phyloP scores from a whole-genome alignment of 441 rosid genomes.

The Erodium trifolium region DNA sequence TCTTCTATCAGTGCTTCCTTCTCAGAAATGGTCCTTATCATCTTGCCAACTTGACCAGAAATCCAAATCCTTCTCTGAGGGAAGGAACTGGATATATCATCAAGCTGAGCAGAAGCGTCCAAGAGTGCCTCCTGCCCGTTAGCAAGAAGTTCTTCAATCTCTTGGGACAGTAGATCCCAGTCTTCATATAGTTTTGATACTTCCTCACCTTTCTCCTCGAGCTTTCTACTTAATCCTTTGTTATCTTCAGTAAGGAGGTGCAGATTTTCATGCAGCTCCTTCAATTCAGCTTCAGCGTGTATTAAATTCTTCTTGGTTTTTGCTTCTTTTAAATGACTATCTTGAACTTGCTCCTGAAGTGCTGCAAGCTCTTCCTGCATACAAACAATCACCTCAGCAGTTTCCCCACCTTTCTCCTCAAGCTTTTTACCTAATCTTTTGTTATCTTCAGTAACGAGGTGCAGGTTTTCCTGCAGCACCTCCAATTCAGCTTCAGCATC shows the following conservation, averaged over 20 bases:
- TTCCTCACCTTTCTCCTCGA: slow-evolving; percentile 28
- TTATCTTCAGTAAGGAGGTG: slow-evolving; percentile 48
- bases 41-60: slow-evolving; percentile 71
- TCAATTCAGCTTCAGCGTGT: slow-evolving; percentile 46
- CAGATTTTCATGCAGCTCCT: slow-evolving; percentile 49
- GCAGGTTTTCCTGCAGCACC: slow-evolving; percentile 47
- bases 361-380: slow-evolving; percentile 85
- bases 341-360: slow-evolving; percentile 76
- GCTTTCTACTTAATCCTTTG: slow-evolving; percentile 39
- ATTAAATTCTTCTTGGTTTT: slow-evolving; percentile 34
- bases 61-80: slow-evolving; percentile 85
- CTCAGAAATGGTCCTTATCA: slow-evolving; percentile 57
- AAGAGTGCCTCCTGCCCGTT: slow-evolving; percentile 63
- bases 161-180: slow-evolving; percentile 69
- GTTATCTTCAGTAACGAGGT: slow-evolving; percentile 50
- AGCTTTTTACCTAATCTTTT: slow-evolving; percentile 42
- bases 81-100: slow-evolving; percentile 53
- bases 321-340: slow-evolving; percentile 61
- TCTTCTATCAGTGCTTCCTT: slow-evolving; percentile 74
- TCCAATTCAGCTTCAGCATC: slow-evolving; percentile 48
- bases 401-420: slow-evolving; percentile 57
- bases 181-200: slow-evolving; percentile 51
- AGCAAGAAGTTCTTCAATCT: slow-evolving; percentile 66
- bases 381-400: slow-evolving; percentile 88
- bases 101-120: slow-evolving; percentile 71